Conservation (phyloP, 2,329 filamentous ascomycete species). For the Botrytis hyacinthi region DNA sequence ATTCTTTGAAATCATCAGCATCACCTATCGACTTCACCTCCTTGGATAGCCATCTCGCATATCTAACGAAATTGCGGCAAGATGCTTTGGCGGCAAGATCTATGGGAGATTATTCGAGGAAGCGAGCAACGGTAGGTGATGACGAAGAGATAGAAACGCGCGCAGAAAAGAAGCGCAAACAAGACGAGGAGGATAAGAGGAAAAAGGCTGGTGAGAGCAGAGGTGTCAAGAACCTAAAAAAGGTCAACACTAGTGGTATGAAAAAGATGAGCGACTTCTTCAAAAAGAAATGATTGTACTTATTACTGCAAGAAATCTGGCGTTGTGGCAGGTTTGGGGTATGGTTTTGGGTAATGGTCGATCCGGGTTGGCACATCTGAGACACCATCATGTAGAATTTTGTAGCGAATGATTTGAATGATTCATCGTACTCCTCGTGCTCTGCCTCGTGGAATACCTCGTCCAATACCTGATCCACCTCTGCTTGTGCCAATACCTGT, state of each 20-base stretch:
- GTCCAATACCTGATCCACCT: constrained; percentile 45
- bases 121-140: constrained; percentile 61
- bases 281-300: constrained; percentile 53
- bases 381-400: constrained; percentile 23
- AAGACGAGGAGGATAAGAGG: constrained; percentile 85
- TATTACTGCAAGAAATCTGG: background rate
- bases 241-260: constrained; percentile 91
- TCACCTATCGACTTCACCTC: constrained; percentile 62
- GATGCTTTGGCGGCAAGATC: constrained; percentile 70
- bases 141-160: constrained; percentile 60
- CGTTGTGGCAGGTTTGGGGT: constrained; percentile 19
- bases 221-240: constrained; percentile 77
- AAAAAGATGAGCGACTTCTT: constrained; percentile 97
- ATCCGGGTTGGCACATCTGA: constrained; percentile 13
- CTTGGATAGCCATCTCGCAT: constrained; percentile 66
- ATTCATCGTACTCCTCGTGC: constrained; percentile 46
- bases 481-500: constrained; percentile 37
- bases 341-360: constrained; percentile 16
- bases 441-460: constrained; percentile 54
- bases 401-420: constrained; percentile 22
- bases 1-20: constrained; percentile 40
- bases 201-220: constrained; percentile 74
- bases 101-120: constrained; percentile 67
- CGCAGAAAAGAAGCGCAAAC: constrained; percentile 78
- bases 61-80: constrained; percentile 64